Evolutionary conservation across 441 rosid genomes (phyloP).

Genomic region (Jatropha podagrica): DNA sequence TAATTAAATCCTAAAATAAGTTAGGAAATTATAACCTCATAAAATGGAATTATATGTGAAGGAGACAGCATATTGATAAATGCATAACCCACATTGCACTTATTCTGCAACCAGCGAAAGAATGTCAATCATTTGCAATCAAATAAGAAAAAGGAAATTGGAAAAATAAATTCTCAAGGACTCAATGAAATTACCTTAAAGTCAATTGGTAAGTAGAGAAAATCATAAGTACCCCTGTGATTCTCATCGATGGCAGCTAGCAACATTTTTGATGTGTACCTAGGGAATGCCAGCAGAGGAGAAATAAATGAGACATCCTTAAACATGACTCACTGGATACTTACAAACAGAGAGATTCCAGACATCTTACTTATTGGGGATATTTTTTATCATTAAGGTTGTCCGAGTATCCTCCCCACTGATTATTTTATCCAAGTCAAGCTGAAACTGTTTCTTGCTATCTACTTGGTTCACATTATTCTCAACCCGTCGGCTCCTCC

Average conservation of each 20-base stretch:
- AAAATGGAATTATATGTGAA: slow-evolving; percentile 77
- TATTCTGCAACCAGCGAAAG: slow-evolving; percentile 63
- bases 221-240: slow-evolving; percentile 82
- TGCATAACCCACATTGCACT: slow-evolving; percentile 99
- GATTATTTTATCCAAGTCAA: slow-evolving; percentile 84
- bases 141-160: background rate
- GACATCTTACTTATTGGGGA: slow-evolving; percentile 87
- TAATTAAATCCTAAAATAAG: background rate
- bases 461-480: slow-evolving; percentile 65
- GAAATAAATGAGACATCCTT: background rate
- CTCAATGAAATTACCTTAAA: slow-evolving; percentile 63
- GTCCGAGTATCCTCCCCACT: slow-evolving; percentile 85
- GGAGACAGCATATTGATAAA: slow-evolving; percentile 96
- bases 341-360: slow-evolving; percentile 9
- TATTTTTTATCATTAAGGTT: slow-evolving; percentile 97
- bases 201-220: slow-evolving; percentile 93
- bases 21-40: slow-evolving; percentile 50
- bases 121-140: slow-evolving; percentile 8
- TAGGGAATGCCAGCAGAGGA: slow-evolving; percentile 27
- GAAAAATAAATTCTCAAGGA: background rate
- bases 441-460: slow-evolving; percentile 87
- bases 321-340: background rate
- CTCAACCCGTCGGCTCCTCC: slow-evolving; percentile 67
- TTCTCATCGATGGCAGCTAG: slow-evolving; percentile 92
- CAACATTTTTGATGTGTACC: slow-evolving; percentile 98